Evolutionary conservation across 306 rosid genomes (phyloP), one percentile per base, ranked within the genome.

Genomic region (Benincasa hispida): DNA sequence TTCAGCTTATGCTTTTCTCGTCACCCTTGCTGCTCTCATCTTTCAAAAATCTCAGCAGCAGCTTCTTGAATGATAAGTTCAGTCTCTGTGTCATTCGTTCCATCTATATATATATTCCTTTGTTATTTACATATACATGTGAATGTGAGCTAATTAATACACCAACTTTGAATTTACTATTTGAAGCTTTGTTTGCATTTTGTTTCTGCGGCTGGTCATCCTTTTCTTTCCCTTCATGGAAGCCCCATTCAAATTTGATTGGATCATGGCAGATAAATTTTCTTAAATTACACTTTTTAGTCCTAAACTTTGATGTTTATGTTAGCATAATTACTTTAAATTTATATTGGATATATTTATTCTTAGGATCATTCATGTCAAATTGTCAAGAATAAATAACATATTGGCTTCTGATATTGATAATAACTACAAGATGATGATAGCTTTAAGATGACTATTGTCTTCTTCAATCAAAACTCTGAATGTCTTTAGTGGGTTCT

Each of bases 1-100:
- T 87, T 84, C 97, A 24, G 66, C 89, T 42, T 94, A 90, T 72
- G 98, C 97, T 30, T 81, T 93, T 63, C 81, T 88, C 50, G 78
- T 92, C 55, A 89, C 97, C 75, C 74, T 90, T 56, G 88, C 81
- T 5, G 88, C 77, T 30, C 76, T 92, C 76, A 25, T 82, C 84
- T 79, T 90, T 79, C 95, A 94, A 51, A 82, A 83, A 3, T 24
- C 74, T 30, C 57, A 54, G 6, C 60, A 76, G 54, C 84, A 28
- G 28, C 18, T 48, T 50, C 14, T 15, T 72, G 22, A 55, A 56
- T 37, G 78, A 63, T 28, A 5, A 51, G 30, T 77, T 45, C 15
- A 51, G 14, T 2, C 62, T 51, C 17, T 15, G 19, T 55, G 56
- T 35, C 55, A 50, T 50, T 50, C 9, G 6, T 50, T 50, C 21